These are phyloP conservation scores for Mortierella sp. DNA, from an alignment of 371 early-diverging fungal species.

Conservation along the genomic window DNA sequence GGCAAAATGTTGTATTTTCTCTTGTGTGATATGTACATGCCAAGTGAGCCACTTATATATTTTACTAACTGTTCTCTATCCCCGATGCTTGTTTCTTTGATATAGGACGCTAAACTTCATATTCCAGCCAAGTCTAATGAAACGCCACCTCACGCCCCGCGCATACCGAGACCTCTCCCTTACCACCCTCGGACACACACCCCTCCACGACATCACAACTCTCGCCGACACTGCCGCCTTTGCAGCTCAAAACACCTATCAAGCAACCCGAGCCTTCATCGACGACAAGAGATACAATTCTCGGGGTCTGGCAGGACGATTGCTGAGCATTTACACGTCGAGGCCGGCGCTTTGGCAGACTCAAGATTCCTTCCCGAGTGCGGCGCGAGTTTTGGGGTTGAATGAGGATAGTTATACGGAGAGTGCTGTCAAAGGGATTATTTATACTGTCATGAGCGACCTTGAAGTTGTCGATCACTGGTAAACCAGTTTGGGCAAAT, in stretches of 20 bases:
- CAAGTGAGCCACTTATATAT: no score
- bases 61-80: no score
- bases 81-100: background rate
- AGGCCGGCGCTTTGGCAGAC: constrained; percentile 11
- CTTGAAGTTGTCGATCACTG: constrained; percentile 26
- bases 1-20: background rate
- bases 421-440: constrained; percentile 14
- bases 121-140: background rate
- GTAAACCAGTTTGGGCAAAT: background rate
- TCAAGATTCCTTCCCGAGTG: background rate
- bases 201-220: background rate
- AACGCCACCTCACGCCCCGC: background rate
- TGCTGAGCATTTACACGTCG: constrained; percentile 8
- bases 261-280: background rate
- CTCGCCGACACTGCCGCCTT: constrained; percentile 1
- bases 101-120: constrained; percentile 29
- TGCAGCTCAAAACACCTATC: constrained; percentile 8
- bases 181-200: background rate
- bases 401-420: constrained; percentile 35
- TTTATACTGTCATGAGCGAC: constrained; percentile 15
- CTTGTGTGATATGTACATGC: no score
- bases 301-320: background rate
- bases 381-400: background rate
- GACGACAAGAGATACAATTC: background rate
- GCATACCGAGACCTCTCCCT: background rate